A percentile compares a stretch with the other conserved stretches of the same genome.
Evolutionary conservation across 2,329 filamentous ascomycete species (phyloP).

Genomic region (Cadophora gregata): DNA sequence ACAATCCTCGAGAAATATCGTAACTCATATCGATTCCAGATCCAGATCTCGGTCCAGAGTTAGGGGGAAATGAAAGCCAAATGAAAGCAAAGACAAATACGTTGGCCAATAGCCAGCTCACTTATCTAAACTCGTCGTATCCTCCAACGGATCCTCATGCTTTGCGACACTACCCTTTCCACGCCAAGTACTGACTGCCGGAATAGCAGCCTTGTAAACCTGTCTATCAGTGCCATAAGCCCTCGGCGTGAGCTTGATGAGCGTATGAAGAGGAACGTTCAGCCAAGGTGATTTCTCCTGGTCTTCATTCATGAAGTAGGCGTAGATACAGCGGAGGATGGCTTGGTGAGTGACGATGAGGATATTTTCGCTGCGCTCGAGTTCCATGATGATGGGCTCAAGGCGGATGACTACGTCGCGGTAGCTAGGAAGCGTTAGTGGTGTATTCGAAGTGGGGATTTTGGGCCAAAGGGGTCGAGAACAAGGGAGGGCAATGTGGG

Average conservation of each 20-base stretch:
- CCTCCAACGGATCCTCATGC: constrained; percentile 62
- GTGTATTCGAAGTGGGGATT: background rate
- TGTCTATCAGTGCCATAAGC: constrained; percentile 94
- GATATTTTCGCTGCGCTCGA: constrained; percentile 95
- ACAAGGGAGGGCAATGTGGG: background rate
- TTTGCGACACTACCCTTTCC: constrained; percentile 92
- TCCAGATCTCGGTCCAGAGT: background rate
- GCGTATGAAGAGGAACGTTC: constrained; percentile 93
- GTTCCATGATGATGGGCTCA: constrained; percentile 99
- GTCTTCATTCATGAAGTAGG: constrained; percentile 97
- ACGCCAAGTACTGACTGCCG: constrained; percentile 94
- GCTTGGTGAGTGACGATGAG: constrained; percentile 98
- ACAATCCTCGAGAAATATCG: too few relatives aligned
- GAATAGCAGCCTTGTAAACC: constrained; percentile 87
- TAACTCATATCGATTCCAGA: background rate
- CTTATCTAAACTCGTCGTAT: constrained; percentile 31
- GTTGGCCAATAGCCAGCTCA: background rate
- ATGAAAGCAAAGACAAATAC: background rate
- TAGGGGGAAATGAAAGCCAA: too few relatives aligned
- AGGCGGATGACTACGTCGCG: constrained; percentile 96
- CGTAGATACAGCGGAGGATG: constrained; percentile 94
- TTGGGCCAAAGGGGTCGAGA: constrained; percentile 1
- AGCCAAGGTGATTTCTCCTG: constrained; percentile 97
- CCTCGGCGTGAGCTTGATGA: constrained; percentile 94
- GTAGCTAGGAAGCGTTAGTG: constrained; percentile 53